Percentiles rank a stretch among this genome's conserved stretches.
phyloP scores from a whole-genome alignment of 2,329 filamentous ascomycete species.

The Purpureocillium takamizusanense region DNA sequence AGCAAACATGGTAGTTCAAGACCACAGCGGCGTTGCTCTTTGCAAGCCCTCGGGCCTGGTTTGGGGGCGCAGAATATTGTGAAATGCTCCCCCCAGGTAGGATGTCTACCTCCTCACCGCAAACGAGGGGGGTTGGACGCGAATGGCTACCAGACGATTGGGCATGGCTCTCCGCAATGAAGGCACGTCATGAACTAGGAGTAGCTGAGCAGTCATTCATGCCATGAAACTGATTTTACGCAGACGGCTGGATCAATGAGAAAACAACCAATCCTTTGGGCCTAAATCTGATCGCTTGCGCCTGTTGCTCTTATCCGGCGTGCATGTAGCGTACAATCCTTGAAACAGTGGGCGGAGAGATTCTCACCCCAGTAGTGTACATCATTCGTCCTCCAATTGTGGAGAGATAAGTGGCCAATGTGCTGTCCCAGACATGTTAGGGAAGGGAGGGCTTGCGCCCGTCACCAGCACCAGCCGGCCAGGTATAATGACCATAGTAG shows the following conservation, averaged over 20 bases:
- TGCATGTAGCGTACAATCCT: not conserved
- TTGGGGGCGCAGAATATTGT: slow-evolving; percentile 50
- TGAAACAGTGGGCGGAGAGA: not conserved
- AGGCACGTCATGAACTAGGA: no score
- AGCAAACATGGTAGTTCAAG: not conserved
- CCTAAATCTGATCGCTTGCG: not conserved
- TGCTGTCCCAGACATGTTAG: not conserved
- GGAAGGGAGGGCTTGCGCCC: no score
- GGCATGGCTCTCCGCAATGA: no score
- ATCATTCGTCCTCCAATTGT: no score
- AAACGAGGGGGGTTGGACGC: not conserved
- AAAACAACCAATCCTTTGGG: not conserved
- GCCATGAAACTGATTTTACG: no score
- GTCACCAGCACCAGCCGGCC: no score
- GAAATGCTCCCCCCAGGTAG: slow-evolving; percentile 38
- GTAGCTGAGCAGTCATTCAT: no score
- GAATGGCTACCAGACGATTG: not conserved
- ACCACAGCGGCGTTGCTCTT: not conserved
- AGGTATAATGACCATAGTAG: no score
- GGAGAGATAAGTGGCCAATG: no score
- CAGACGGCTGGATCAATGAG: no score
- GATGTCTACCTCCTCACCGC: not conserved
- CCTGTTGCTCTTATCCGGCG: not conserved
- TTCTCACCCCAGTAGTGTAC: no score
- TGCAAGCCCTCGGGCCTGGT: slow-evolving; percentile 1